Evolutionary conservation across 2,329 filamentous ascomycete genomes (phyloP), one percentile per base, ranked within the genome.

Genomic region (Apiospora malaysiana): DNA sequence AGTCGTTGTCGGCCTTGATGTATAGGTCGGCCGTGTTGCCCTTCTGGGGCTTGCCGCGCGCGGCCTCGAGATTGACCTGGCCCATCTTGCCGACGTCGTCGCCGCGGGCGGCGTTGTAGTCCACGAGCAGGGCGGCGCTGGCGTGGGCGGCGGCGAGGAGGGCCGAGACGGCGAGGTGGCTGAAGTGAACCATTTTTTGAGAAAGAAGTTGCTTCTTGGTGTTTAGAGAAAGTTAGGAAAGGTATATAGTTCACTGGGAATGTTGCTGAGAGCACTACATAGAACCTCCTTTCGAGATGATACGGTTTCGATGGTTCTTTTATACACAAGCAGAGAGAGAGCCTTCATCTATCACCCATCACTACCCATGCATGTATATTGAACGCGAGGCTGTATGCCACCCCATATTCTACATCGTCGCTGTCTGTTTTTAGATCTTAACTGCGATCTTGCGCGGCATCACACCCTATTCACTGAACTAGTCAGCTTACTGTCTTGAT

Each of bases 11-110:
- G 25, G 66, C 45, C 66, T 73, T 74, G 45, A 74, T 72, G 27
- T 74, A 74, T 4, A 74, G 66, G 32, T 72, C 73, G 8, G 69
- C 66, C 37, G 71, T 72, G 68, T 73, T 74, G 16, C 23, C 40
- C 45, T 71, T 69, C 37, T 46, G 69, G 27, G 63, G 71, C 40
- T 71, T 69, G 1, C 69, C 72, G 23, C 72, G 73, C 25, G n/a
- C 69, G 27, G 72, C 69, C 68, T 74, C 73, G 43, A 74, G 69
- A 25, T 73, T 73, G n/a, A 71, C 72, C 46, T n/a, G 56, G 21
- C 73, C 73, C 21, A 74, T 69, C 51, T 65, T 70, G 56, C 69
- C 68, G 25, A 71, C 72, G 23, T 74, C 73, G 42, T 74, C 71
- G 27, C 72, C 72, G 4, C 70, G 69, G 1, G 68, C 69, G 21